phyloP scores from a whole-genome alignment of 2,329 filamentous ascomycete genomes.

The Metarhizium album region DNA sequence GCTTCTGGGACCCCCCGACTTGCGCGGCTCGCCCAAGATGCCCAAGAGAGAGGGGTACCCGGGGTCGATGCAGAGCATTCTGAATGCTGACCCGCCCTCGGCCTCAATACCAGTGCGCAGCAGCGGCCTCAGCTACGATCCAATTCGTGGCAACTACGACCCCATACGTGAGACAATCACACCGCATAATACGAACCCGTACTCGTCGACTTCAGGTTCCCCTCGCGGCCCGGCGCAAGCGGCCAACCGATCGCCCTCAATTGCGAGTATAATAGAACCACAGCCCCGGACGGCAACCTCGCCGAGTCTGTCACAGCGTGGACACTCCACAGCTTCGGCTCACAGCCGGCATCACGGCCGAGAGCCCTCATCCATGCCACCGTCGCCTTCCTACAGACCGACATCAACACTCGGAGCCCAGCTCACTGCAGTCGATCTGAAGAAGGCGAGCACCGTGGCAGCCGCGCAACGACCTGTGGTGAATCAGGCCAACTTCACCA shows the following conservation, averaged over 20 bases:
- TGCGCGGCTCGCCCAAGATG: slow-evolving; percentile 32
- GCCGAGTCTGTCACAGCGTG: slow-evolving; percentile 18
- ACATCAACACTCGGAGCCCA: slow-evolving; percentile 24
- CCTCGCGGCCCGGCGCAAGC: slow-evolving; percentile 31
- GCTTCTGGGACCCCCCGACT: slow-evolving; percentile 11
- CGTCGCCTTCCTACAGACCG: slow-evolving; percentile 29
- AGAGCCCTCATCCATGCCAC: slow-evolving; percentile 28
- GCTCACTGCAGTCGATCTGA: slow-evolving; percentile 23
- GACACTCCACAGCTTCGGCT: slow-evolving; percentile 16
- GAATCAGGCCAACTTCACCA: slow-evolving; percentile 29
- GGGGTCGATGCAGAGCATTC: slow-evolving; percentile 43
- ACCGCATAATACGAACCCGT: slow-evolving; percentile 38
- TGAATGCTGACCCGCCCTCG: slow-evolving; percentile 40
- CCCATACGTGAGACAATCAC: slow-evolving; percentile 52
- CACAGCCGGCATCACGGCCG: slow-evolving; percentile 22
- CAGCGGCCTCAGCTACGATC: slow-evolving; percentile 79
- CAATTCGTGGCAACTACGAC: slow-evolving; percentile 68
- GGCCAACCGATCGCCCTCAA: slow-evolving; percentile 60
- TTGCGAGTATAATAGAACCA: slow-evolving; percentile 74
- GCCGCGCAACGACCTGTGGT: slow-evolving; percentile 21
- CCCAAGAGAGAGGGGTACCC: slow-evolving; percentile 41
- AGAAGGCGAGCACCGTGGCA: slow-evolving; percentile 23
- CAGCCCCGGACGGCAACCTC: slow-evolving; percentile 21
- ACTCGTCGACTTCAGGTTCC: slow-evolving; percentile 34
- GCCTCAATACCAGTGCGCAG: slow-evolving; percentile 41